Evolutionary conservation across 2,329 filamentous ascomycete species (phyloP).

Genomic region (Chrysoporthe puriensis): DNA sequence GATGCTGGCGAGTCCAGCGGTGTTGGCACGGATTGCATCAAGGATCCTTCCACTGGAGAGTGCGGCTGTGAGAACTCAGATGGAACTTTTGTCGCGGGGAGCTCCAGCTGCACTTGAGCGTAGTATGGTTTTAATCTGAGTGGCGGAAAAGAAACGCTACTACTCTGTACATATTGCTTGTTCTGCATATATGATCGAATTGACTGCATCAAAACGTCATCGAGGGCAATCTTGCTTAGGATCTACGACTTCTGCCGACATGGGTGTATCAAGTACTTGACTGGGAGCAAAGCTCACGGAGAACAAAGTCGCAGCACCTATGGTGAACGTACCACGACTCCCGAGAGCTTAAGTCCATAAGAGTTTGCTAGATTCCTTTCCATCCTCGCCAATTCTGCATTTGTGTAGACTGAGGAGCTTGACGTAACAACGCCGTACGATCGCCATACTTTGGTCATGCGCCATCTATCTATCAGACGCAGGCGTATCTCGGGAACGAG

Average conservation of each 20-base stretch:
- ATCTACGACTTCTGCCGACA: not conserved
- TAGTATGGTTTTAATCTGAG: not conserved
- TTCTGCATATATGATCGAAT: not conserved
- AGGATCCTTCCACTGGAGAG: conserved; percentile 41
- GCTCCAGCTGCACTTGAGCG: conserved; percentile 32
- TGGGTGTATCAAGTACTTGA: not conserved
- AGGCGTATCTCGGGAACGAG: not conserved
- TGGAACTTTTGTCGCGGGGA: conserved; percentile 42
- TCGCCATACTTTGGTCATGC: not conserved
- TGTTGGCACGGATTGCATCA: conserved; percentile 43
- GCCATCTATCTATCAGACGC: too few species aligned
- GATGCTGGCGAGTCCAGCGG: conserved; percentile 37
- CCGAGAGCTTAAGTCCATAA: not conserved
- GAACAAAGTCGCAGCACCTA: not conserved
- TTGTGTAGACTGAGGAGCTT: not conserved
- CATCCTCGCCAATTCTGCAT: not conserved
- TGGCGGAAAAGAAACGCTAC: not conserved
- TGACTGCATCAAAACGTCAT: not conserved
- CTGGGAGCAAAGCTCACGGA: not conserved
- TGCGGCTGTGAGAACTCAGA: conserved; percentile 48
- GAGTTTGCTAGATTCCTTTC: not conserved
- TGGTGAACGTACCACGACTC: not conserved
- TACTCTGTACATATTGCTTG: not conserved
- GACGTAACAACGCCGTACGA: not conserved
- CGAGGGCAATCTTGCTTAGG: too few species aligned